Base-by-base conservation (phyloP, 768 basidiomycete species). In the Mycena maculata region DNA sequence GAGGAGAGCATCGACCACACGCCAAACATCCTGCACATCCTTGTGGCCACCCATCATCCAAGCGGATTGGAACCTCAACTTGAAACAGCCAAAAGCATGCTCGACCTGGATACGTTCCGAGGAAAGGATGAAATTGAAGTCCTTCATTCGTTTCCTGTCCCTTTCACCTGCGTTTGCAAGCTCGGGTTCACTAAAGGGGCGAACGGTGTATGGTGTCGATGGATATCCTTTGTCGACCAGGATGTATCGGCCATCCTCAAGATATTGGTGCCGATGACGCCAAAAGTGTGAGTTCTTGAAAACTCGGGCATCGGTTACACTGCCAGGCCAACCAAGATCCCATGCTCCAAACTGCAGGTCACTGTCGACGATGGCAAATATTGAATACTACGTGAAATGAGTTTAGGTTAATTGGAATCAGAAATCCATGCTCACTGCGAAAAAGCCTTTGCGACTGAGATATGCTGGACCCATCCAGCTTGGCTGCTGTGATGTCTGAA, bases 1-100 rank as follows among this genome's bases (percentile, higher is more conserved):
- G 33, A 59, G 57, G 22, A 59, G 57, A 18, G 57, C 57, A 36
- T 48, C 57, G 12, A 59, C 30, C n/a, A 45, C 45, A 48, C 31
- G 57, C 57, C 57, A 59, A 47, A 59, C 57, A 36, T 59, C 45
- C 44, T 59, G 57, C 33, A 59, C 57, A 38, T 59, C 57, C 45
- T 33, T 48, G 57, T 59, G 57, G 44, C 57, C 22, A 23, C 57
- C 57, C 57, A 59, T 59, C 12, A 59, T 59, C 57, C 45, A 45
- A 23, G 57, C 31, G 12, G 57, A 59, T 48, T 59, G 57, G 33
- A 59, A 59, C 31, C 57, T 30, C 30, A 59, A 30, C 45, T 59
- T 59, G 57, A 59, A 59, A 38, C 57, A 59, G 39, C 57, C 57
- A 59, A 59, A 59, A 30, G 27, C 33, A 10, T 59, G 57, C 44